Base-by-base conservation (phyloP, 108 stramenopile genomes). In the Discostella pseudostelligera region DNA sequence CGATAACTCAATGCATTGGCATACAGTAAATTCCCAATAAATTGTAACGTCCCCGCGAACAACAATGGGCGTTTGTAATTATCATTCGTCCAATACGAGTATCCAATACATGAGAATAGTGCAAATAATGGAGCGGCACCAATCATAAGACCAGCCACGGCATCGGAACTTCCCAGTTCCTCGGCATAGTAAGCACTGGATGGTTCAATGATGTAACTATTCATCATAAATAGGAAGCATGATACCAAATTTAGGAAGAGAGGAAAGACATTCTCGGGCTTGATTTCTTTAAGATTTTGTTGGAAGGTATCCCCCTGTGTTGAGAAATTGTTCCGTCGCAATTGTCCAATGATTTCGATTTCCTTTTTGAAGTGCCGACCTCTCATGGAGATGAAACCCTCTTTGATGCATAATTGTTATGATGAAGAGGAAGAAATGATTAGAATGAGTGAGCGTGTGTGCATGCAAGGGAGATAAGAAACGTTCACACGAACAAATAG, bases 131-230 rank as follows among this genome's bases (percentile, higher is more conserved):
- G 85, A 13, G 90, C 84, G 74, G 79, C 76, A 8, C 90, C 93
- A 54, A 94, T 82, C 69, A 94, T 87, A 8, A 92, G 59, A 3
- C 90, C 90, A 16, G 89, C 85, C 9, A 84, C 58, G 6, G 93
- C 85, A 56, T 89, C 86, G 37, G 51, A 53, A 35, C 78, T 79
- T 6, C 93, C 93, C 24, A 94, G 74, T 1, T 78, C 83, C 42
- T 83, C 84, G 49, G 89, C 82, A 65, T 94, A 94, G 55, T 88
- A 87, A 0, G 83, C 86, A 37, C 74, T 68, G 0, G 76, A 79
- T n/a, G 93, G 93, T 54, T 86, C 84, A 26, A 92, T 84, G 26
- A 94, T 85, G 76, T 92, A 90, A 59, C 88, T 87, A 69, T 94
- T 94, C 78, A 80, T 83, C 86, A 90, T 88, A 76, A 87, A 94